Base-by-base conservation (phyloP, 371 early-diverging fungal species). In the Fennellomyces sp. region DNA sequence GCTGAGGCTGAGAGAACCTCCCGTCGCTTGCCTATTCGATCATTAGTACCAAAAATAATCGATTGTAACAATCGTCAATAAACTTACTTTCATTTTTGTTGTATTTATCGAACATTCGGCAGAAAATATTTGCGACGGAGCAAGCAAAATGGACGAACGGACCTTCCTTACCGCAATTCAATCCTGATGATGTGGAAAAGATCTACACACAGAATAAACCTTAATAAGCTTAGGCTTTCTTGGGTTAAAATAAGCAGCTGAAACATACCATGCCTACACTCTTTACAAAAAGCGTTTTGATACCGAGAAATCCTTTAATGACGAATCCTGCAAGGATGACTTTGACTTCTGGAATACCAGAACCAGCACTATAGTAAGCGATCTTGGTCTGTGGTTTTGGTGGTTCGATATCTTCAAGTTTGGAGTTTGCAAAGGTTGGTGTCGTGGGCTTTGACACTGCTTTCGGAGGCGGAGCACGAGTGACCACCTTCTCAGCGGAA, bases 261-360 rank as follows among this genome's bases (percentile, higher is more conserved):
- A 3, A 17, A 82, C 56, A 23, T 72, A 78, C 85, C 81, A 96
- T 80, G n/a, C 92, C 93, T 35, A 95, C 61, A 63, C 85, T 85
- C 70, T 98, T 98, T 54, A 95, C 86, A 36, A 92, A 27, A 45
- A 97, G 73, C 19, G 97, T 97, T 72, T 89, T 82, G 3, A 86
- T 75, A 30, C 95, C 95, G 55, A 98, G 74, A 63, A 92, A 97
- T 7, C 91, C 90, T 45, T 89, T 83, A 56, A 97, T 92, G 17
- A 95, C 88, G 73, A 97, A 97, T 8, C 97, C 97, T 49, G 94
- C 88, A 52, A 98, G 70, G 58, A 97, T 95, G 31, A 92, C 93
- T 73, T 98, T 98, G 65, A 97, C 92, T 74, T 97, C 97, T 2
- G 97, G 91, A 49, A 97, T 91, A 31, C 97, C 98, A 5, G 93